Base-by-base conservation (phyloP, 164 flowering plant genomes). In the Vitis riparia region DNA sequence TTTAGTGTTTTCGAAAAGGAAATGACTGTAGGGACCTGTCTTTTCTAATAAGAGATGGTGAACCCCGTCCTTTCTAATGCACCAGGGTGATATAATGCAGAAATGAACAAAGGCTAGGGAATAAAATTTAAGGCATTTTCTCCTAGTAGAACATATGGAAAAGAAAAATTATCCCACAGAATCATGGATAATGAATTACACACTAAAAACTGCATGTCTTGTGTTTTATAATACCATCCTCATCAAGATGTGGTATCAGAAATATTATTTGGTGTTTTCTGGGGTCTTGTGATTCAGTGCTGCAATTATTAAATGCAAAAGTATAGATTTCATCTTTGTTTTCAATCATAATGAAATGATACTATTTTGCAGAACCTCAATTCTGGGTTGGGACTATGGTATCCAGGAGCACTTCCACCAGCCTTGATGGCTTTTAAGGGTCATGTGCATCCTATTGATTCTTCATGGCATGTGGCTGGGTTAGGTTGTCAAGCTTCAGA, bases 391-490 rank as follows among this genome's bases (percentile, higher is more conserved):
- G 55, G 66, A 52, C 67, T 91, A 37, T 89, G 93, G 97, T 68
- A 67, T 59, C 88, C 86, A 11, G 94, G 92, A 66, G 75, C 76
- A 3, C 78, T 87, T 63, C 86, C 97, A 19, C 94, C 94, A n/a
- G 78, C 86, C 32, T 75, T 91, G 65, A 73, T 88, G 19, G 87
- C 94, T 59, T 89, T 91, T 29, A 75, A 85, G 51, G 90, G 82
- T 32, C 83, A 84, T 16, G 84, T 88, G 11, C 89, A 88, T 19
- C 78, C 78, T 0, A 81, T 91, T 47, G 90, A 88, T 63, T 79
- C 92, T 55, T 79, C 68, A 56, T 89, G 90, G 89, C 92, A 85
- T 51, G 52, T 83, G 62, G 68, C 81, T 27, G 91, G 89, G 9
- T 75, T 89, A 71, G 97, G 94, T 56, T 63, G 81, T 60, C 79